phyloP scores from a whole-genome alignment of 495 filamentous ascomycete species.

The Thozetella sp. region DNA sequence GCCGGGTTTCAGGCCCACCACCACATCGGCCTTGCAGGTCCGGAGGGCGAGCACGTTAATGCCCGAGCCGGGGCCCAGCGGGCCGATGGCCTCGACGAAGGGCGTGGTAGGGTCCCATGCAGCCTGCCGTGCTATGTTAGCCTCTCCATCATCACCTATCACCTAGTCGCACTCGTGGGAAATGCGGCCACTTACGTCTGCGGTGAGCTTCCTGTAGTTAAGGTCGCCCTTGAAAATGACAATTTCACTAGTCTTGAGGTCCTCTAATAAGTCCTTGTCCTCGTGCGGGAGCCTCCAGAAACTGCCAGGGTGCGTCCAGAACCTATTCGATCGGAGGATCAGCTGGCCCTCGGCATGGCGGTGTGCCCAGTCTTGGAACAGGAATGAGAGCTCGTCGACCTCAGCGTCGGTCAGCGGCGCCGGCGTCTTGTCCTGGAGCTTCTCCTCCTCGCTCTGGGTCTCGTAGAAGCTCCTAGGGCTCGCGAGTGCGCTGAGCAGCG shows the following conservation, averaged over 20 bases:
- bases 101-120: slow-evolving; percentile 87
- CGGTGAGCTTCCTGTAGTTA: slow-evolving; percentile 90
- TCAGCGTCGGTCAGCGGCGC: slow-evolving; percentile 67
- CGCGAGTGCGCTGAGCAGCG: slow-evolving; percentile 75
- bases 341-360: slow-evolving; percentile 83
- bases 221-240: slow-evolving; percentile 96
- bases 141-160: too few species aligned
- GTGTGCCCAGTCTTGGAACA: slow-evolving; percentile 79
- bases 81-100: slow-evolving; percentile 85
- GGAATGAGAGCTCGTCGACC: slow-evolving; percentile 64
- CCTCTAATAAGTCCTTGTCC: slow-evolving; percentile 68
- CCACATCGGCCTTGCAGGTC: slow-evolving; percentile 94
- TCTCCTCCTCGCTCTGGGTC: slow-evolving; percentile 67
- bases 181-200: slow-evolving; percentile 64
- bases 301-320: slow-evolving; percentile 85
- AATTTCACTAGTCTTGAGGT: slow-evolving; percentile 83
- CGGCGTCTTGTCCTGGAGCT: slow-evolving; percentile 52
- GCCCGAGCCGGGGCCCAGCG: slow-evolving; percentile 77
- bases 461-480: slow-evolving; percentile 76
- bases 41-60: slow-evolving; percentile 82
- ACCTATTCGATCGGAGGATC: slow-evolving; percentile 74
- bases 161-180: neutral
- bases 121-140: slow-evolving; percentile 63
- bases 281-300: slow-evolving; percentile 82
- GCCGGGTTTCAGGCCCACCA: slow-evolving; percentile 83